Conservation (phyloP, 352 stramenopile species). For the Elongisporangium senticosum region DNA sequence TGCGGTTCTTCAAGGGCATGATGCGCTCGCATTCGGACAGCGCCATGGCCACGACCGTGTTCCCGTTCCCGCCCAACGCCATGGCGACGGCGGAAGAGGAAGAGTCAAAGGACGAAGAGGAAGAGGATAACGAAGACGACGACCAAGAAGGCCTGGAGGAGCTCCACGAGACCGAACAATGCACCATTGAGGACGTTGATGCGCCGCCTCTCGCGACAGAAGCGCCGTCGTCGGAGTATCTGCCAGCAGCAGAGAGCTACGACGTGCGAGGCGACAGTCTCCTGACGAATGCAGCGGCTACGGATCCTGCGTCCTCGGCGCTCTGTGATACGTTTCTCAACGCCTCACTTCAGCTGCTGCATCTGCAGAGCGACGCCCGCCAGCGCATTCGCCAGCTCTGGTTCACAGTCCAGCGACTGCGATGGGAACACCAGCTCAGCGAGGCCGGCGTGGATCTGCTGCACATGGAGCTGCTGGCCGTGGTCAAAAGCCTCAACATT, state of each 20-base stretch:
- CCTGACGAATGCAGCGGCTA: too few species aligned
- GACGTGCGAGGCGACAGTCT: background rate
- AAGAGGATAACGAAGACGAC: background rate
- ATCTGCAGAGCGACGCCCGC: constrained; percentile 53
- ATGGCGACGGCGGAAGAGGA: background rate
- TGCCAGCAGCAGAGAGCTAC: background rate
- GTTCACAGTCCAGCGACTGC: constrained; percentile 50
- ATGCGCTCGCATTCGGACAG: constrained; percentile 31
- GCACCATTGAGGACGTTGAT: background rate
- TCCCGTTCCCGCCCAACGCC: constrained; percentile 7
- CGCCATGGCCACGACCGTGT: constrained; percentile 13
- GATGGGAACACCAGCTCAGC: constrained; percentile 57
- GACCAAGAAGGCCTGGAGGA: background rate
- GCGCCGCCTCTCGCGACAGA: background rate
- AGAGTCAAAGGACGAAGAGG: constrained; percentile 1
- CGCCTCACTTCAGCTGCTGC: constrained; percentile 57
- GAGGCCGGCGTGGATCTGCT: constrained; percentile 60
- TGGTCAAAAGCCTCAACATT: constrained; percentile 71
- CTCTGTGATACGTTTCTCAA: constrained; percentile 37
- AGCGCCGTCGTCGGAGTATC: background rate
- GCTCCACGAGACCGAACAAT: background rate
- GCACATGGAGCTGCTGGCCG: constrained; percentile 75
- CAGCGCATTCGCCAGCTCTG: constrained; percentile 60
- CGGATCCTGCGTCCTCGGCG: background rate
- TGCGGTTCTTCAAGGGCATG: constrained; percentile 11